phyloP scores from a whole-genome alignment of 345 rosid species.

The Cardamine chenopodiifolia region DNA sequence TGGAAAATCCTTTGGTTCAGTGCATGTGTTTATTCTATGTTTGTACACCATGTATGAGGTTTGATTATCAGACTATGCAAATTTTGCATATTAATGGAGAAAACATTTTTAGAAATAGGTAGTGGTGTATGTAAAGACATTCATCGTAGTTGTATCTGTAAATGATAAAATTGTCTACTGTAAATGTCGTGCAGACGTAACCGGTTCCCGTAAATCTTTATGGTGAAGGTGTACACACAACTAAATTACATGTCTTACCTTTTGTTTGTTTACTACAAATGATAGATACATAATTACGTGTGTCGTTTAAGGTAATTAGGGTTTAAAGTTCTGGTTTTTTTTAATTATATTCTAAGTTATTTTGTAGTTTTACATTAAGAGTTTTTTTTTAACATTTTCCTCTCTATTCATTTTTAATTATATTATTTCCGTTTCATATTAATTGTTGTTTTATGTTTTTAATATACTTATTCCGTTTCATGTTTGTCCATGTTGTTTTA shows the following conservation, averaged over 20 bases:
- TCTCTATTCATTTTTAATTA: conserved; percentile 2
- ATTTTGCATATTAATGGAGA: background rate
- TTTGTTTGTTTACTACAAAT: background rate
- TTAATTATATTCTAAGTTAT: background rate
- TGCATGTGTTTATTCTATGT: background rate
- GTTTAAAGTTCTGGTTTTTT: no score
- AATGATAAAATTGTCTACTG: background rate
- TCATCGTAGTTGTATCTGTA: background rate
- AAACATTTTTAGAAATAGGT: background rate
- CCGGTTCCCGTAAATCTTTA: no score
- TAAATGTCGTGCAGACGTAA: no score
- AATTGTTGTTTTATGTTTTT: no score
- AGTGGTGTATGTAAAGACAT: background rate
- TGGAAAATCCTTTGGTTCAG: no score
- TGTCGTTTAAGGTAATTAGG: background rate
- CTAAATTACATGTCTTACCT: background rate
- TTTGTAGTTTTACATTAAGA: background rate
- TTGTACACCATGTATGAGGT: background rate
- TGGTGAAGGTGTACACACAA: background rate
- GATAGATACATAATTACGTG: background rate
- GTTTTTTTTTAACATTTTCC: background rate
- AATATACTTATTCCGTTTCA: no score
- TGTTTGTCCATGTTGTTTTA: no score
- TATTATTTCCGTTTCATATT: no score
- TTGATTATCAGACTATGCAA: background rate